A percentile compares a stretch with the other conserved stretches of the same genome.
These are phyloP conservation scores for Solanum infundibuliforme DNA, from an alignment of 257 asterid genomes.

Conservation along the genomic window DNA sequence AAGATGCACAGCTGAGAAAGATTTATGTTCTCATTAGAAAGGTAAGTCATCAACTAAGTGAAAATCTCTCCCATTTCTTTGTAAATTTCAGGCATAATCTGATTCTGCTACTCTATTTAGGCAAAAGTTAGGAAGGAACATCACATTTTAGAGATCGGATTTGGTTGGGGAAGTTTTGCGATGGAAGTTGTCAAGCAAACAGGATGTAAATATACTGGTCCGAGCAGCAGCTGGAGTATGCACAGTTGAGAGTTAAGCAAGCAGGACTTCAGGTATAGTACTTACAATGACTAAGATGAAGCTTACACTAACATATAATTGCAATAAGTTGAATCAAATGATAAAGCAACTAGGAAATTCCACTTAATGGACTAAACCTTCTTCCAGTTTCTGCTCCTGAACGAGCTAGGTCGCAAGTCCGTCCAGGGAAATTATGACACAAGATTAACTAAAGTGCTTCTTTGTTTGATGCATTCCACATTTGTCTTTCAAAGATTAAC, in stretches of 20 bases:
- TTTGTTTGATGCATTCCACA: too few species aligned
- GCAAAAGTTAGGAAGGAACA: conserved; percentile 49
- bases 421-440: too few species aligned
- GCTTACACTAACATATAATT: too few species aligned
- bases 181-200: conserved; percentile 68
- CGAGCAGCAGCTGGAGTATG: conserved; percentile 58
- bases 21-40: conserved; percentile 58
- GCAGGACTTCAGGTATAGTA: conserved; percentile 59
- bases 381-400: too few species aligned
- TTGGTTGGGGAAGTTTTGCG: conserved; percentile 92
- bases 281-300: background rate
- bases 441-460: too few species aligned
- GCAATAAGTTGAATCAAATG: too few species aligned
- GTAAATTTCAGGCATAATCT: background rate
- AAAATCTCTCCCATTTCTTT: background rate
- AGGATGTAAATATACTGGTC: conserved; percentile 87
- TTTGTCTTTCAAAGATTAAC: background rate
- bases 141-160: conserved; percentile 80
- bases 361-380: too few species aligned
- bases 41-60: conserved; percentile 16
- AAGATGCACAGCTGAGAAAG: conserved; percentile 67
- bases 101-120: conserved; percentile 7
- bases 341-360: too few species aligned
- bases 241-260: conserved; percentile 56
- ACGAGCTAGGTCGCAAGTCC: too few species aligned